Evolutionary conservation across 2,329 filamentous ascomycete genomes (phyloP).

Genomic region (Parascedosporium putredinis): DNA sequence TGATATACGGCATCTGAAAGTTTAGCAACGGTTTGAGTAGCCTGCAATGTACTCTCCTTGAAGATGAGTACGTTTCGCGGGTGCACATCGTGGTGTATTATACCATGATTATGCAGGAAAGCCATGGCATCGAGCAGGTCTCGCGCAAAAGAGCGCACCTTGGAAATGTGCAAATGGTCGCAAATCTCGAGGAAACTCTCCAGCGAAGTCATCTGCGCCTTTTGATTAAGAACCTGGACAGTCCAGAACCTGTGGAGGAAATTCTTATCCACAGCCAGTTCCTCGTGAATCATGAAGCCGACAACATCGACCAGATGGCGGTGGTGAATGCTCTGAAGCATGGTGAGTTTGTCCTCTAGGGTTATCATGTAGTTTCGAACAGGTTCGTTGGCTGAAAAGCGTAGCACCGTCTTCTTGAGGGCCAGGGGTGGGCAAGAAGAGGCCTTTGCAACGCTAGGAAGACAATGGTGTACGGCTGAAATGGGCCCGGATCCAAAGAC

Average conservation of each 20-base stretch:
- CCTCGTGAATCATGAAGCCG: slow-evolving; percentile 66
- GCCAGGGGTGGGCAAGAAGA: slow-evolving; percentile 47
- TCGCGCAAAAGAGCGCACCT: slow-evolving; percentile 80
- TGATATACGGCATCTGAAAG: slow-evolving; percentile 67
- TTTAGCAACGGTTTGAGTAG: slow-evolving; percentile 51
- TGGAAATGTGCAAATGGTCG: slow-evolving; percentile 61
- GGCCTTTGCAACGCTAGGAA: slow-evolving; percentile 41
- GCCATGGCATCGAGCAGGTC: slow-evolving; percentile 82
- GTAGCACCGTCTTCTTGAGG: slow-evolving; percentile 59
- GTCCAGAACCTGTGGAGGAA: slow-evolving; percentile 42
- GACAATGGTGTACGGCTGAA: slow-evolving; percentile 59
- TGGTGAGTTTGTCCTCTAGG: slow-evolving; percentile 68
- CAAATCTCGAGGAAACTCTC: slow-evolving; percentile 73
- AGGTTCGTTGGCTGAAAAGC: slow-evolving; percentile 44
- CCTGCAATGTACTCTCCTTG: slow-evolving; percentile 53
- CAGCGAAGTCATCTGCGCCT: slow-evolving; percentile 73
- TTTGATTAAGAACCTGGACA: slow-evolving; percentile 63
- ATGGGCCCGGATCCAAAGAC: slow-evolving; percentile 55
- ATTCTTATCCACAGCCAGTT: slow-evolving; percentile 21
- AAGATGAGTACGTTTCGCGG: slow-evolving; percentile 70
- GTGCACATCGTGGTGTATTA: slow-evolving; percentile 77
- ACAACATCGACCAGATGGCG: slow-evolving; percentile 68
- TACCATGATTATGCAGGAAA: slow-evolving; percentile 74
- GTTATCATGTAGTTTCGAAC: slow-evolving; percentile 68
- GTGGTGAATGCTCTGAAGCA: slow-evolving; percentile 63